Base-by-base conservation (phyloP, 108 stramenopile genomes). In the Fistulifera pelliculosa region DNA sequence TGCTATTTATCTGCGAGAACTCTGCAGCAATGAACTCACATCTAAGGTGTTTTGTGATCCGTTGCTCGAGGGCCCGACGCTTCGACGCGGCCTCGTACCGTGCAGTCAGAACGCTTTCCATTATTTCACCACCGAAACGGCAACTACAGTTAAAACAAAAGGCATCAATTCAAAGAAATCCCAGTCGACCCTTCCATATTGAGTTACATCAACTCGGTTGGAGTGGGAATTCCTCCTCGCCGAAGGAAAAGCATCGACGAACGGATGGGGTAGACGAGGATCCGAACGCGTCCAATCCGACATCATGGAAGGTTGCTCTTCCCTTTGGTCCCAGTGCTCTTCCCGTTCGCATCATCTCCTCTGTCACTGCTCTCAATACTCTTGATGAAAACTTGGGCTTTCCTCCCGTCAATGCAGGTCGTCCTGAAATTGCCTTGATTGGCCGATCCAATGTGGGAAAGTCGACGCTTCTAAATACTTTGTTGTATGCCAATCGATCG, bases 371-470 rank as follows among this genome's bases (percentile, higher is more conserved):
- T 35, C 6, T 31, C 56, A 25, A 42, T 42, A 21, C 44, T 8
- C 19, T 45, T 11, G 44, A 21, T 45, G 44, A 57, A 54, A n/a
- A 24, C 16, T 10, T 39, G 53, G 28, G 24, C 49, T 50, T 54
- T 18, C 27, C 27, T 39, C 19, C 27, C 11, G 42, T 24, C 42
- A 3, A 25, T 1, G 19, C 6, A n/a, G 27, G 7, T 47, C 47
- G 14, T 58, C 71, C 52, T 41, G 51, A 64, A 59, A 23, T 47
- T 27, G 88, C 84, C 19, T 48, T 90, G 11, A 74, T 73, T 15
- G 88, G 88, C 43, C 57, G 88, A 68, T 83, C 81, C 54, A 90
- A 90, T 57, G 83, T 85, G 5, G 88, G 88, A 21, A 90, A 90
- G 54, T 73, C 71, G 0, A 85, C 88, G 1, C 54, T 90, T 0